phyloP scores from a whole-genome alignment of 2,329 filamentous ascomycete species.

The Aspergillus calidoustus region DNA sequence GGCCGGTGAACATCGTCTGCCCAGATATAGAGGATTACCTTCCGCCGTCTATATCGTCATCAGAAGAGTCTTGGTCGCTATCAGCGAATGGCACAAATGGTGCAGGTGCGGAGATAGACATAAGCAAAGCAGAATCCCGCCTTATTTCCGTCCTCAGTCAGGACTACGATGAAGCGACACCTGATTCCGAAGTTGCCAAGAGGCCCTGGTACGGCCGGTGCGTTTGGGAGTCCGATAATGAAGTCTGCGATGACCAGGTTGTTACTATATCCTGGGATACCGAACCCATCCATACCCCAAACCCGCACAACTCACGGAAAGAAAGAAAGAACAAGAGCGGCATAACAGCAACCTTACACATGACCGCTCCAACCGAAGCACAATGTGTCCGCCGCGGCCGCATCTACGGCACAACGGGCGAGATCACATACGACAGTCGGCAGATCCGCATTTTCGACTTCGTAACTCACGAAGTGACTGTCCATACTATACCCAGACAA shows the following conservation, averaged over 20 bases:
- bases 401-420: conserved; percentile 84
- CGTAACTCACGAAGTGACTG: conserved; percentile 57
- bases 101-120: not conserved
- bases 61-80: conserved; percentile 36
- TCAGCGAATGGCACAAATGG: not conserved
- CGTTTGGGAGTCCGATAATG: conserved; percentile 90
- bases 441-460: conserved; percentile 79
- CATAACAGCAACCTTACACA: conserved; percentile 90
- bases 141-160: conserved; percentile 56
- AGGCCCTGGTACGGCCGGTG: conserved; percentile 86
- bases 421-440: conserved; percentile 81
- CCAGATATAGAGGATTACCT: conserved; percentile 86
- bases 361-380: conserved; percentile 87
- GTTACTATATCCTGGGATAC: conserved; percentile 80
- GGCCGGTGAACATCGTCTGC: conserved; percentile 88
- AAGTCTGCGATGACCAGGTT: conserved; percentile 90
- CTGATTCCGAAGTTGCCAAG: conserved; percentile 57
- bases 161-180: conserved; percentile 60
- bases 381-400: conserved; percentile 84
- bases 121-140: conserved; percentile 52
- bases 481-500: conserved; percentile 63
- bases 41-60: conserved; percentile 18
- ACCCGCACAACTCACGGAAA: not conserved
- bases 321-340: conserved; percentile 56
- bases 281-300: not conserved